Evolutionary conservation across 2,329 filamentous ascomycete species (phyloP).

Genomic region (Monosporascus sp.): DNA sequence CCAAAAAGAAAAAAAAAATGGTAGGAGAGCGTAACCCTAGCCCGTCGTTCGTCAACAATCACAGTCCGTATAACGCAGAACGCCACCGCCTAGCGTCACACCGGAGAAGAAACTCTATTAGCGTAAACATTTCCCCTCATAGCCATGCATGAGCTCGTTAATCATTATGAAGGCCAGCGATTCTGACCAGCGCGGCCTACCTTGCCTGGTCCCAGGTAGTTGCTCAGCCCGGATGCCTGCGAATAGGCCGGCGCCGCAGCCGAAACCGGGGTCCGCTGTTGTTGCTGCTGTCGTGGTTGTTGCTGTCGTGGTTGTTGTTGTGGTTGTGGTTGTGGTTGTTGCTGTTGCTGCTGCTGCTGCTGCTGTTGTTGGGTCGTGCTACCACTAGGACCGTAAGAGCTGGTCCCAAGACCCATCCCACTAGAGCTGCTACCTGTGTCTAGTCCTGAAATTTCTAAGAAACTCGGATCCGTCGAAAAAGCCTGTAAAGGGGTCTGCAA

Average conservation of each 20-base stretch:
- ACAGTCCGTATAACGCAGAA: too few species aligned
- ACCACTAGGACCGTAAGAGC: constrained; percentile 21
- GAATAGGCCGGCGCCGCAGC: constrained; percentile 22
- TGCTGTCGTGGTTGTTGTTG: constrained; percentile 22
- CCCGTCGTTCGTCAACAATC: too few species aligned
- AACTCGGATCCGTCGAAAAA: constrained; percentile 21
- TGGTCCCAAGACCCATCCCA: constrained; percentile 19
- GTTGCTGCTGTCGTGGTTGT: constrained; percentile 22
- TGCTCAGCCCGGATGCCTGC: constrained; percentile 21
- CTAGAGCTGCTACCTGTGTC: constrained; percentile 20
- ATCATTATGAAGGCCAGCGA: constrained; percentile 20
- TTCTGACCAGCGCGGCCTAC: constrained; percentile 22
- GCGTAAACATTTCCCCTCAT: constrained; percentile 10
- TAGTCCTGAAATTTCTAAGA: constrained; percentile 25
- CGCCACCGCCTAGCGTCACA: too few species aligned
- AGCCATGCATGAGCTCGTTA: constrained; percentile 7
- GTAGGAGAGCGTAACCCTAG: too few species aligned
- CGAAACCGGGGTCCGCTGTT: constrained; percentile 17
- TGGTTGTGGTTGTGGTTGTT: constrained; percentile 11
- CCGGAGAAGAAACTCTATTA: too few species aligned
- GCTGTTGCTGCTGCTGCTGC: constrained; percentile 7
- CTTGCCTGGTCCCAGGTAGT: constrained; percentile 18
- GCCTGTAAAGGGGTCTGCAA: constrained; percentile 21
- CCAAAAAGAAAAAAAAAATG: too few species aligned
- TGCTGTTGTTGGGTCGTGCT: constrained; percentile 20